Percentiles rank a stretch among this genome's conserved stretches.
Conservation (phyloP, 495 filamentous ascomycete species). For the Daldinia childiae region DNA sequence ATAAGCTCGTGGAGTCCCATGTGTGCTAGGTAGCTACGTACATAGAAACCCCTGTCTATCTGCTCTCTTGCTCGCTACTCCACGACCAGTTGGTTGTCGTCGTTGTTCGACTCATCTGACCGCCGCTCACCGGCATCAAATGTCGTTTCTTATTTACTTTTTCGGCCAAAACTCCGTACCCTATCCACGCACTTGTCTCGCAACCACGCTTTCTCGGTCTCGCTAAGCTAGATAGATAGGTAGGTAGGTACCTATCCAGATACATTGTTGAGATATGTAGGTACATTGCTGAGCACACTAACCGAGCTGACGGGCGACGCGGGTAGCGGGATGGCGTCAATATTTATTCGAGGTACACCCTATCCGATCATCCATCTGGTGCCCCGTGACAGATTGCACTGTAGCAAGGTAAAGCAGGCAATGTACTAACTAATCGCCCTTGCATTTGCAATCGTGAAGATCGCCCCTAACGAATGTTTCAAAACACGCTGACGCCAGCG, state of each 20-base stretch:
- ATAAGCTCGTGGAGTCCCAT: constrained; percentile 39
- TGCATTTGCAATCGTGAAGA: constrained; percentile 18
- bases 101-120: background rate
- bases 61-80: constrained; percentile 2
- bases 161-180: constrained; percentile 30
- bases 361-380: constrained; percentile 17
- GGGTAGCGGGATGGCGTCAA: constrained; percentile 30
- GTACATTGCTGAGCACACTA: constrained; percentile 1
- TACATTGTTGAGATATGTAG: background rate
- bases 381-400: constrained; percentile 27
- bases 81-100: background rate
- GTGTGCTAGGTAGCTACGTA: background rate
- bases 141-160: constrained; percentile 34
- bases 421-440: constrained; percentile 3
- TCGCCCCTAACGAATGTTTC: constrained; percentile 32
- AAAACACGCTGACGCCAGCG: constrained; percentile 30
- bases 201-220: background rate
- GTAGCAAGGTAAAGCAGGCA: background rate
- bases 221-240: background rate
- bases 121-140: constrained; percentile 7
- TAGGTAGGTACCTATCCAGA: too few relatives aligned
- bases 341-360: constrained; percentile 18
- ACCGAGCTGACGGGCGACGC: constrained; percentile 19
- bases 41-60: constrained; percentile 17
- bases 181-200: background rate